Evolutionary conservation across 148 eudicot species (phyloP).

Genomic region (Nyssa sinensis): DNA sequence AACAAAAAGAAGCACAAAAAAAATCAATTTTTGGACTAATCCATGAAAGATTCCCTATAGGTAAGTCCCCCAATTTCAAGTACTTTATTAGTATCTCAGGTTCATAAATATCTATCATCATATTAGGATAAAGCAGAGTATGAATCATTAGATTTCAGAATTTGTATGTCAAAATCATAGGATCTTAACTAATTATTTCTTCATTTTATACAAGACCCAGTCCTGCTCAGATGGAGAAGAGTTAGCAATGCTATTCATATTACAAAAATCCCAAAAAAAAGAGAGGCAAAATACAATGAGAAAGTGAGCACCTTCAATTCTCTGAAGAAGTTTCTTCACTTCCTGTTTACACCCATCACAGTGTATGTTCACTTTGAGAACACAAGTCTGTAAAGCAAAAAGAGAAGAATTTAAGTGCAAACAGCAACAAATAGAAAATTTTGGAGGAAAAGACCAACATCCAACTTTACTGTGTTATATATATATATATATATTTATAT

Average conservation of each 20-base stretch:
- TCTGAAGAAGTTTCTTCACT: slow-evolving; percentile 76
- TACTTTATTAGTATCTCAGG: no score
- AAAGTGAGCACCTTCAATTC: slow-evolving; percentile 61
- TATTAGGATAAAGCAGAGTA: no score
- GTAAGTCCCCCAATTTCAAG: no score
- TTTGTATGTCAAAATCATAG: no score
- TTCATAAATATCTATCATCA: no score
- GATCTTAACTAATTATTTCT: no score
- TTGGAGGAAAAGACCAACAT: slow-evolving; percentile 7
- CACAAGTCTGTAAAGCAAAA: slow-evolving; percentile 46
- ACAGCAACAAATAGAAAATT: slow-evolving; percentile 1
- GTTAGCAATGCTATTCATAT: neutral
- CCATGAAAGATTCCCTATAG: no score
- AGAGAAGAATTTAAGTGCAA: neutral
- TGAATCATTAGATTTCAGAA: no score
- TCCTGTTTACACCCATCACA: slow-evolving; percentile 82
- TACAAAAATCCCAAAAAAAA: no score
- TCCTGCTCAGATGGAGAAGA: no score
- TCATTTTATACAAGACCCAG: no score
- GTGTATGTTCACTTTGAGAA: slow-evolving; percentile 69
- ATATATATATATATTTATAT: neutral
- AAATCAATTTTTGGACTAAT: neutral
- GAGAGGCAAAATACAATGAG: neutral
- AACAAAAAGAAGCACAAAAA: neutral
- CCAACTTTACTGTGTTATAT: neutral